These are phyloP conservation scores for Pelargonium citronellum DNA, from an alignment of 441 rosid genomes.

Conservation along the genomic window DNA sequence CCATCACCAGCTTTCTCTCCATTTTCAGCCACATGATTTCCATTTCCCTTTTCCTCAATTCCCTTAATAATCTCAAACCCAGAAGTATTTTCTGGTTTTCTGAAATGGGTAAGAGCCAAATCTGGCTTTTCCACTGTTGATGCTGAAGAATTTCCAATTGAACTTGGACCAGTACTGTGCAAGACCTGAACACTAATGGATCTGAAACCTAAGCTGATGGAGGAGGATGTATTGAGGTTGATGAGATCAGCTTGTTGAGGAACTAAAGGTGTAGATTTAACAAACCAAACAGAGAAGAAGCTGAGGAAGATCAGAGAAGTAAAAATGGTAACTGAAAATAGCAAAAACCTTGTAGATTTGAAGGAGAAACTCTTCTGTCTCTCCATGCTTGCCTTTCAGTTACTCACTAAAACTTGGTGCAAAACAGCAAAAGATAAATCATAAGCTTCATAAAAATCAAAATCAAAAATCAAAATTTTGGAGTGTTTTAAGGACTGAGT, in stretches of 20 bases:
- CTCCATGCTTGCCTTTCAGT: conserved; percentile 41
- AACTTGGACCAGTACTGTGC: conserved; percentile 9
- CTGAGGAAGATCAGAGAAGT: conserved; percentile 48
- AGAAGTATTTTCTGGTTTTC: conserved; percentile 31
- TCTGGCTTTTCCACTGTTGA: conserved; percentile 23
- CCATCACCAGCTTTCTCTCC: conserved; percentile 17
- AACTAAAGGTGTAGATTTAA: conserved; percentile 45
- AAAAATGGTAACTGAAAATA: conserved; percentile 43
- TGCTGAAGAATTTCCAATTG: conserved; percentile 26
- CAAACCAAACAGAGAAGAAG: conserved; percentile 46
- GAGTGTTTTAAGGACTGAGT: too few relatives aligned
- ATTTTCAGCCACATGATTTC: conserved; percentile 22
- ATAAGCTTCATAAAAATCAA: too few relatives aligned
- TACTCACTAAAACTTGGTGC: neutral
- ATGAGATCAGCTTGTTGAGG: conserved; percentile 28
- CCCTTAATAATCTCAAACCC: conserved; percentile 31
- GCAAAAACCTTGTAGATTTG: conserved; percentile 51
- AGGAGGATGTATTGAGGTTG: conserved; percentile 9
- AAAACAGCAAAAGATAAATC: too few relatives aligned
- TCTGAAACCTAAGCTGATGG: conserved; percentile 18
- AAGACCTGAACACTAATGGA: conserved; percentile 26
- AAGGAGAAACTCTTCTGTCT: conserved; percentile 66
- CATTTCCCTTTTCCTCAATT: conserved; percentile 23
- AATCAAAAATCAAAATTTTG: too few relatives aligned
- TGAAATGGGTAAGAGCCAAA: conserved; percentile 31